These are phyloP conservation scores for Cryomyces minteri DNA, from an alignment of 495 filamentous ascomycete genomes.

Conservation along the genomic window DNA sequence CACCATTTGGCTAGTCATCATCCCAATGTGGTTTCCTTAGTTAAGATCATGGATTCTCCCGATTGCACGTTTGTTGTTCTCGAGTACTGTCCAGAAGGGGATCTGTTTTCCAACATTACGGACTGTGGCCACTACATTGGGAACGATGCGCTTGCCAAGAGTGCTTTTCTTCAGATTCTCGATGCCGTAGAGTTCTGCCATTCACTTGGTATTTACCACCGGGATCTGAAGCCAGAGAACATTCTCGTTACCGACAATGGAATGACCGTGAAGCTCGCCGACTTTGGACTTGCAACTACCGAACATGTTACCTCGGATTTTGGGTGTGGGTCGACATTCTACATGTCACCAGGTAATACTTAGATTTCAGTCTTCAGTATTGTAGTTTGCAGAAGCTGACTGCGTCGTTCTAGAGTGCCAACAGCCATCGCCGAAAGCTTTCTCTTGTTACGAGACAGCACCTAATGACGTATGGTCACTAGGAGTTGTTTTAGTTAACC, in stretches of 20 bases:
- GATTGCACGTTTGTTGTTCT: conserved; percentile 96
- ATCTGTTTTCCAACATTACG: conserved; percentile 93
- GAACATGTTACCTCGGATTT: conserved; percentile 79
- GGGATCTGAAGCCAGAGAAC: conserved; percentile 97
- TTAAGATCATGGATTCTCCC: conserved; percentile 79
- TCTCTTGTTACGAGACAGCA: conserved; percentile 70
- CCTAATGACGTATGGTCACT: conserved; percentile 98
- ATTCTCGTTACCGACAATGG: conserved; percentile 80
- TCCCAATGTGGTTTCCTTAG: conserved; percentile 82
- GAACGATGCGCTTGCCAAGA: conserved; percentile 76
- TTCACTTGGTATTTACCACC: conserved; percentile 81
- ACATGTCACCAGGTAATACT: conserved; percentile 91
- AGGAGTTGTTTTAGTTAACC: conserved; percentile 91
- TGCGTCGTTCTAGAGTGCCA: conserved; percentile 60
- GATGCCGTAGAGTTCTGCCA: conserved; percentile 97
- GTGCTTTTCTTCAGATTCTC: conserved; percentile 86
- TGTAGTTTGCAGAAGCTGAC: background rate
- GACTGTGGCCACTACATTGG: conserved; percentile 83
- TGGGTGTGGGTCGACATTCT: conserved; percentile 96
- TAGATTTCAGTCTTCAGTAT: background rate
- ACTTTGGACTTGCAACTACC: conserved; percentile 86
- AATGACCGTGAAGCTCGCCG: conserved; percentile 82
- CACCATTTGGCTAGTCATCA: conserved; percentile 80
- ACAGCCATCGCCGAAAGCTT: conserved; percentile 59
- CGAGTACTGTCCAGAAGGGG: conserved; percentile 94